Evolutionary conservation across 768 basidiomycete species (phyloP).

Genomic region (Albatrellus ellisii): DNA sequence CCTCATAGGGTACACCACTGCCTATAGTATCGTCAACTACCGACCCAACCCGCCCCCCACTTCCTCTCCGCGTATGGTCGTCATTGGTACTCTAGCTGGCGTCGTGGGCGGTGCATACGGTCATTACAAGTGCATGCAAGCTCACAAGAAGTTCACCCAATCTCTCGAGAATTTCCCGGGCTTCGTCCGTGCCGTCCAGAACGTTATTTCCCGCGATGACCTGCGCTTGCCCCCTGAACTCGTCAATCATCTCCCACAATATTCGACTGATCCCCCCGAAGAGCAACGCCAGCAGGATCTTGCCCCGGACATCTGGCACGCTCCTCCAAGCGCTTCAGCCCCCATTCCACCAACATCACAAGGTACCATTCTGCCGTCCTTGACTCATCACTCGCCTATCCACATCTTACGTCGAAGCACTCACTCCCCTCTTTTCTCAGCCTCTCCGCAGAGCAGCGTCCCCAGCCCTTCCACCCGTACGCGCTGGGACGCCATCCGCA

Average conservation of each 20-base stretch:
- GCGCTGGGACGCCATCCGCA: slow-evolving; percentile 59
- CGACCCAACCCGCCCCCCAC: slow-evolving; percentile 20
- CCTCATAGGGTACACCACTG: slow-evolving; percentile 17
- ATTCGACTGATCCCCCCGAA: slow-evolving; percentile 15
- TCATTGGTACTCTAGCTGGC: slow-evolving; percentile 17
- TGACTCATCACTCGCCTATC: neutral
- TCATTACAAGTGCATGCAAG: slow-evolving; percentile 13
- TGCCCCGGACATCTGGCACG: slow-evolving; percentile 10
- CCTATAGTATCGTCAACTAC: slow-evolving; percentile 17
- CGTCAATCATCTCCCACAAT: too few relatives aligned
- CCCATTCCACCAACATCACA: neutral
- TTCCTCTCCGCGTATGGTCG: slow-evolving; percentile 16
- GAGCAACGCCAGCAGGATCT: slow-evolving; percentile 5
- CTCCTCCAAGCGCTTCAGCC: slow-evolving; percentile 5
- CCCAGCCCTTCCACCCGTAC: neutral
- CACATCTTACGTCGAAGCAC: neutral
- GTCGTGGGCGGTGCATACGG: slow-evolving; percentile 23
- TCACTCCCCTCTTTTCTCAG: neutral
- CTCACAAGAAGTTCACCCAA: slow-evolving; percentile 20
- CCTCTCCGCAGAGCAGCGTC: neutral
- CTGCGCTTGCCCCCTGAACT: too few relatives aligned
- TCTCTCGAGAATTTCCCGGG: slow-evolving; percentile 20
- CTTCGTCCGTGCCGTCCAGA: slow-evolving; percentile 21
- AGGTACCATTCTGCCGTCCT: too few relatives aligned
- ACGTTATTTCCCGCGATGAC: too few relatives aligned